Evolutionary conservation across 441 rosid species (phyloP).

Genomic region (Erodium moschatum): DNA sequence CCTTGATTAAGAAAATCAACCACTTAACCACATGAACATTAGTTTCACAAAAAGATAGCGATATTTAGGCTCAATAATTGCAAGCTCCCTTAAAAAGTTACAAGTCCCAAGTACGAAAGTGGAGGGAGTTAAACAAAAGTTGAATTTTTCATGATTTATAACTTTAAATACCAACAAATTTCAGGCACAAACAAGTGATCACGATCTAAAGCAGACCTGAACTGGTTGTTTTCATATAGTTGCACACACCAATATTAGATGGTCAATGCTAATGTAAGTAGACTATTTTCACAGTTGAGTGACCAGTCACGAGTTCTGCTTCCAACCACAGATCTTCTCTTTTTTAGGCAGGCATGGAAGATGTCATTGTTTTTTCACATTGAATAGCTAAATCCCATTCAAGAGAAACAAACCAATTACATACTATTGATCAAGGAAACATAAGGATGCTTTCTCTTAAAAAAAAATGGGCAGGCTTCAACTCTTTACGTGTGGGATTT

Average conservation of each 20-base stretch:
- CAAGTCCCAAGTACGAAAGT: background rate
- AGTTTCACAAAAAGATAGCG: background rate
- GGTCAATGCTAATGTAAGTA: background rate
- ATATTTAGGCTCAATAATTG: background rate
- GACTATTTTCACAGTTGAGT: background rate
- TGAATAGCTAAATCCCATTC: background rate
- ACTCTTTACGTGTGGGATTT: background rate
- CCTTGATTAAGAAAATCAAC: background rate
- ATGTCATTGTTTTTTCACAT: background rate
- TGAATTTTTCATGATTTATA: background rate
- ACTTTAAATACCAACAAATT: background rate
- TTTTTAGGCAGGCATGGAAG: slow-evolving; percentile 1
- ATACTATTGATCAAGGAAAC: background rate
- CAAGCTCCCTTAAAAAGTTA: background rate
- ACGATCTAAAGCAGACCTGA: background rate
- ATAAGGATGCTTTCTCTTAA: background rate
- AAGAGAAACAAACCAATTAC: background rate
- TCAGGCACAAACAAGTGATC: background rate
- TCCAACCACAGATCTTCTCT: background rate
- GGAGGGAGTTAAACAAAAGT: background rate
- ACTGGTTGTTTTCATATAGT: background rate
- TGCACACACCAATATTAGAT: background rate
- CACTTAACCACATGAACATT: background rate
- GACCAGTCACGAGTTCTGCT: background rate
- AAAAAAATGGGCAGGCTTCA: background rate